A percentile compares a stretch with the other conserved stretches of the same genome.
Conservation (phyloP, 2,329 filamentous ascomycete genomes). For the Paracoccidioides brasiliensis region DNA sequence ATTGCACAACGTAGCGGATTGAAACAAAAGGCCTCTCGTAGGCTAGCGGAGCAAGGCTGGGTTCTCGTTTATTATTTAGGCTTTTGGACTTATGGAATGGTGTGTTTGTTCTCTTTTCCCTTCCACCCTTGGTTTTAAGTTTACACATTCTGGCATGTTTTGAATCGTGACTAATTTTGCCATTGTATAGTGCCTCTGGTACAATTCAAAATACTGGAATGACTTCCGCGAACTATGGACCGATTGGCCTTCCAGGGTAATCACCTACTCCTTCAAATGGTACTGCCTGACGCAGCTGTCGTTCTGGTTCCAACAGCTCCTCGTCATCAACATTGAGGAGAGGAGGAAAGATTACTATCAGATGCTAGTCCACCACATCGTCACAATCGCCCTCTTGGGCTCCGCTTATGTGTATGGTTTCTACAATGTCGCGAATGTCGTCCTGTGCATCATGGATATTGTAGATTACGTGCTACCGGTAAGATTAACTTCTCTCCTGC, state of each 20-base stretch:
- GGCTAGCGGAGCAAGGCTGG: constrained; percentile 94
- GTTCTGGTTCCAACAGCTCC: constrained; percentile 88
- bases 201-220: constrained; percentile 62
- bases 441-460: constrained; percentile 85
- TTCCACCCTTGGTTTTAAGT: background rate
- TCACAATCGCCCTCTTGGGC: constrained; percentile 70
- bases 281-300: constrained; percentile 85
- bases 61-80: constrained; percentile 68
- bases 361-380: constrained; percentile 89
- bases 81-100: constrained; percentile 75
- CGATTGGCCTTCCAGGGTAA: constrained; percentile 67
- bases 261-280: constrained; percentile 62
- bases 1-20: constrained; percentile 61
- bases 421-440: constrained; percentile 75
- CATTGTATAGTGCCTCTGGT: constrained; percentile 58
- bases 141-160: background rate
- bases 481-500: constrained; percentile 25
- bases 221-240: constrained; percentile 70
- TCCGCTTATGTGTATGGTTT: constrained; percentile 77
- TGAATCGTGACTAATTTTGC: background rate
- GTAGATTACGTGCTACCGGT: constrained; percentile 82
- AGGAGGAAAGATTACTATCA: constrained; percentile 88
- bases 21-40: constrained; percentile 60
- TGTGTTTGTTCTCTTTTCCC: constrained; percentile 33
- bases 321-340: constrained; percentile 91